Base-by-base conservation (phyloP, 441 rosid species). In the Sinapis alba region DNA sequence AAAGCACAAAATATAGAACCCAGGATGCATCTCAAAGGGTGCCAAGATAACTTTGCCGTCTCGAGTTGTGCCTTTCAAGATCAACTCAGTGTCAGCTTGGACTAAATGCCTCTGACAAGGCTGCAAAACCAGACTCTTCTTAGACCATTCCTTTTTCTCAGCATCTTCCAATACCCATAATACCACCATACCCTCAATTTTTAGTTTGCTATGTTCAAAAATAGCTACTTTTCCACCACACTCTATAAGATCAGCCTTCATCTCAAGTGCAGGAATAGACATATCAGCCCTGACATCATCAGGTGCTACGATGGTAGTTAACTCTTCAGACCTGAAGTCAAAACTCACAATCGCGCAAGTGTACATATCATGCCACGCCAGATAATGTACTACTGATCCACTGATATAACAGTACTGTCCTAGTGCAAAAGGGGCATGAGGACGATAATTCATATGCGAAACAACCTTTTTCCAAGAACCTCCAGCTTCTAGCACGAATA, bases 381-480 rank as follows among this genome's bases (percentile, higher is more conserved):
- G 4, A 21, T 63, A 63, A 3, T 23, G 19, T 38, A 63, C n/a
- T 45, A 43, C 9, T 24, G 69, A 65, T 43, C 57, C 69, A 26
- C 12, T 45, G n/a, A 45, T 43, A 8, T 4, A 24, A 4, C 19
- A 28, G 1, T 28, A 24, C 36, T 18, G 32, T 38, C 68, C 68
- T 21, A 0, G 30, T 13, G 19, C 0, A 0, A 24, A 7, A 65
- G 69, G 57, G 27, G 5, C 21, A 41, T 64, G 56, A 64, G 34
- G 32, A 41, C 2, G 34, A 41, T 64, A 43, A 23, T 7, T 13
- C 5, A 1, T 9, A 1, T 2, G 1, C 7, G 1, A 1, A 38
- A 64, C 32, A 7, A 64, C 68, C 13, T 64, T 64, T 64, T n/a
- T 64, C 68, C 34, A 64, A 0, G 54, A 64, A 21, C 68, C 68